These are phyloP conservation scores for Spathaspora arborariae DNA, from an alignment of 805 yeast genomes.

Conservation along the genomic window DNA sequence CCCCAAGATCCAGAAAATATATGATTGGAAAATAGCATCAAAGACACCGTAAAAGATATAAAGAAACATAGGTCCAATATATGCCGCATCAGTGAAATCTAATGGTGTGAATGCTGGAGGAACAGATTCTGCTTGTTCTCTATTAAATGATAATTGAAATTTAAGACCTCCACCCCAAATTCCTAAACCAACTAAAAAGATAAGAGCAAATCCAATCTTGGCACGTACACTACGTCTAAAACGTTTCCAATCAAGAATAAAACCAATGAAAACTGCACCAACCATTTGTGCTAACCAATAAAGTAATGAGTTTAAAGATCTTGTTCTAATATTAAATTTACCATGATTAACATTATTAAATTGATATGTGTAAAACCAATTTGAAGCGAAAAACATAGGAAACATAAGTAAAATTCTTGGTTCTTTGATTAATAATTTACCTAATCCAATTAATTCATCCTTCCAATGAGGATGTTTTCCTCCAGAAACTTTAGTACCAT, in stretches of 20 bases:
- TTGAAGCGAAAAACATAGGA: constrained; percentile 62
- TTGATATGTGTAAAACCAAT: constrained; percentile 67
- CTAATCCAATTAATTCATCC: constrained; percentile 42
- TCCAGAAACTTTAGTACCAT: constrained; percentile 46
- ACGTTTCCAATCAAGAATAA: constrained; percentile 41
- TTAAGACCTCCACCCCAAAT: constrained; percentile 60
- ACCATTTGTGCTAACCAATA: constrained; percentile 61
- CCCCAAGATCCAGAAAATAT: constrained; percentile 56
- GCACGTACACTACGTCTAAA: constrained; percentile 45
- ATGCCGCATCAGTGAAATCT: constrained; percentile 45
- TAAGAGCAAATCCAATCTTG: constrained; percentile 39
- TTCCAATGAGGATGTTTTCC: constrained; percentile 44
- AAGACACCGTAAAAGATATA: constrained; percentile 59
- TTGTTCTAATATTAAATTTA: constrained; percentile 53
- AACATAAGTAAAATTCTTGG: constrained; percentile 44
- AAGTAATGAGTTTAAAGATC: constrained; percentile 57
- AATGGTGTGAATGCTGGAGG: constrained; percentile 23
- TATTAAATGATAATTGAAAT: constrained; percentile 40
- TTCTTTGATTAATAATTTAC: constrained; percentile 32
- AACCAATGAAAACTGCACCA: constrained; percentile 51
- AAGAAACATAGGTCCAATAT: constrained; percentile 58
- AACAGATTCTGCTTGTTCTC: constrained; percentile 26
- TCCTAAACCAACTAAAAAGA: constrained; percentile 39
- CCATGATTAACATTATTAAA: constrained; percentile 55
- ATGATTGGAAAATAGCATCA: constrained; percentile 61